Evolutionary conservation across 495 filamentous ascomycete species (phyloP).

Genomic region (Physcia stellaris): DNA sequence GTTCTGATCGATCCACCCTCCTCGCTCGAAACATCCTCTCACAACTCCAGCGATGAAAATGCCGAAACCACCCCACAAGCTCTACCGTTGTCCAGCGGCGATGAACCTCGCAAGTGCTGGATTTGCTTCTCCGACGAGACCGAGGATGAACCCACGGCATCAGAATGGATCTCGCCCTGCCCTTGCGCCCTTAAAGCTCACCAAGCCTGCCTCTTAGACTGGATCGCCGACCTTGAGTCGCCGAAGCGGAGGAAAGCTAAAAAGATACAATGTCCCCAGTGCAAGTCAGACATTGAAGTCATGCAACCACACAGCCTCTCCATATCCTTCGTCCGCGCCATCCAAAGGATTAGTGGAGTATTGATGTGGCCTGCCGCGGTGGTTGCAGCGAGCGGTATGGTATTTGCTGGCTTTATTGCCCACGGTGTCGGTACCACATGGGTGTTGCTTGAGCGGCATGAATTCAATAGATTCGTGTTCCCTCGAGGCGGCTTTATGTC

Average conservation of each 20-base stretch:
- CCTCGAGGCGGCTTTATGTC: constrained; percentile 16
- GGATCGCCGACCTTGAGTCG: constrained; percentile 73
- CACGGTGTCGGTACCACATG: constrained; percentile 48
- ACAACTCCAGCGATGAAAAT: constrained; percentile 11
- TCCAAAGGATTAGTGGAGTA: constrained; percentile 40
- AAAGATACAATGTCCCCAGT: constrained; percentile 72
- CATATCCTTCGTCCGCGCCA: constrained; percentile 40
- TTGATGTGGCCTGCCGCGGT: constrained; percentile 46
- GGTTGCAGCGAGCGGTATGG: constrained; percentile 38
- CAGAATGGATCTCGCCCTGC: constrained; percentile 76
- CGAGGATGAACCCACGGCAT: constrained; percentile 52
- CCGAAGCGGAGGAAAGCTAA: constrained; percentile 36
- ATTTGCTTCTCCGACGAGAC: constrained; percentile 82
- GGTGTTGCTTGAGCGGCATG: constrained; percentile 48
- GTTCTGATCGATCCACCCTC: constrained; percentile 29
- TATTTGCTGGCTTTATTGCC: constrained; percentile 39
- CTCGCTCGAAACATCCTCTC: constrained; percentile 14
- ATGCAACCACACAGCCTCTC: constrained; percentile 56
- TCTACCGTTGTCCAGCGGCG: constrained; percentile 8
- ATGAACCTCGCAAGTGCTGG: constrained; percentile 66
- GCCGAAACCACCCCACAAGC: constrained; percentile 12
- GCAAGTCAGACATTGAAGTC: constrained; percentile 67
- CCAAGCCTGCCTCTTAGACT: constrained; percentile 78
- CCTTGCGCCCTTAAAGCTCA: constrained; percentile 82
- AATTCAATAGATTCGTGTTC: constrained; percentile 32